These are phyloP conservation scores for Epichloe glyceriae DNA, from an alignment of 2,329 filamentous ascomycete species.

Conservation along the genomic window DNA sequence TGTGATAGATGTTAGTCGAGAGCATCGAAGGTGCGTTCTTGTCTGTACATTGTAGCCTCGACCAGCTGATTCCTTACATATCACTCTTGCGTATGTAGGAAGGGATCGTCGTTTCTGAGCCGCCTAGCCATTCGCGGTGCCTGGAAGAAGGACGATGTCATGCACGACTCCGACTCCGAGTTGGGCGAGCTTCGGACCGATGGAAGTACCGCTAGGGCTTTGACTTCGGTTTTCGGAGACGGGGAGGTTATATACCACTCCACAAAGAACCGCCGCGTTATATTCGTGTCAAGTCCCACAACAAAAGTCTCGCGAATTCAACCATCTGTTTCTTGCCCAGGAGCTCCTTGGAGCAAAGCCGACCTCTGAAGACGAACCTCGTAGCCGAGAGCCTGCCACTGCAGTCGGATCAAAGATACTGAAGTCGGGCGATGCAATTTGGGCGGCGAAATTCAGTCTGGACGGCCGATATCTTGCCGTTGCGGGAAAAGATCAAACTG, in stretches of 20 bases:
- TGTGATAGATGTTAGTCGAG: slow-evolving; percentile 36
- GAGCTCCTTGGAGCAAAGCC: slow-evolving; percentile 57
- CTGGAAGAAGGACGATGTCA: slow-evolving; percentile 57
- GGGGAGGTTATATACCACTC: slow-evolving; percentile 63
- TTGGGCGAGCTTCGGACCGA: slow-evolving; percentile 55
- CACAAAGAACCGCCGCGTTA: slow-evolving; percentile 85
- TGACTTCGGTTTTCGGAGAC: slow-evolving; percentile 60
- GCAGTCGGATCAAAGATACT: slow-evolving; percentile 28
- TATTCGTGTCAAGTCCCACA: slow-evolving; percentile 68
- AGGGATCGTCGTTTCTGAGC: slow-evolving; percentile 81
- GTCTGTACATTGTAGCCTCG: no score
- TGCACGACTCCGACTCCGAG: slow-evolving; percentile 56
- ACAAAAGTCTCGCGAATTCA: slow-evolving; percentile 76
- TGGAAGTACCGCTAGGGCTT: slow-evolving; percentile 71
- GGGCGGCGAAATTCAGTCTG: slow-evolving; percentile 85
- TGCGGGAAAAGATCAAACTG: slow-evolving; percentile 76
- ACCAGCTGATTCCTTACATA: slow-evolving; percentile 5
- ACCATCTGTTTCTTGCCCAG: slow-evolving; percentile 82
- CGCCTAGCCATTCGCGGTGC: slow-evolving; percentile 57
- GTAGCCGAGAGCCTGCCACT: slow-evolving; percentile 20
- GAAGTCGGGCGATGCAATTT: slow-evolving; percentile 56
- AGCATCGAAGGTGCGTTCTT: slow-evolving; percentile 45
- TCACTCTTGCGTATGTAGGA: slow-evolving; percentile 35
- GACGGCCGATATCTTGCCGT: slow-evolving; percentile 85
- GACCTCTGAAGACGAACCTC: slow-evolving; percentile 15